Evolutionary conservation across 2,329 filamentous ascomycete genomes (phyloP).

Genomic region (Camptophora hylomeconis): DNA sequence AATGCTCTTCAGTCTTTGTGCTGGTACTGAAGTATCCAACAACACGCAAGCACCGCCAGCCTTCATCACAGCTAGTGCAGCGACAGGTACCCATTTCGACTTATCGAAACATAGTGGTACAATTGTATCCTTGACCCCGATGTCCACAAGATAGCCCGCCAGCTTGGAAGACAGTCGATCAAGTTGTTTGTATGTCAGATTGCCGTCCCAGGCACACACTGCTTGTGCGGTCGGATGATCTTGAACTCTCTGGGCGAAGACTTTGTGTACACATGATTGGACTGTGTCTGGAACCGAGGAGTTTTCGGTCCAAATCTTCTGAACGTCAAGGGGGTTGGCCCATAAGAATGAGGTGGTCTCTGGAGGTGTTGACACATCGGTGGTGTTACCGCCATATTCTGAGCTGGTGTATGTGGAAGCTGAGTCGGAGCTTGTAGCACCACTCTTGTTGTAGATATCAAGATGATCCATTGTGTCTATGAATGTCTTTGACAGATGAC

Average conservation of each 20-base stretch:
- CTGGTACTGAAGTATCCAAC: slow-evolving; percentile 26
- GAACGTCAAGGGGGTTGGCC: too few species aligned
- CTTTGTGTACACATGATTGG: slow-evolving; percentile 13
- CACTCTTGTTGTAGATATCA: too few species aligned
- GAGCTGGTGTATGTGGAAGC: too few species aligned
- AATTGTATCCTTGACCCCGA: slow-evolving; percentile 27
- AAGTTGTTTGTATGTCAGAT: slow-evolving; percentile 24
- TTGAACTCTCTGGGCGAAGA: slow-evolving; percentile 7
- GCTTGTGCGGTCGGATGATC: slow-evolving; percentile 13
- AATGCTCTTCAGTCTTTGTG: slow-evolving; percentile 21
- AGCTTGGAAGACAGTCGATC: slow-evolving; percentile 23
- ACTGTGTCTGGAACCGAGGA: too few species aligned
- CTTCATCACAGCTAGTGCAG: slow-evolving; percentile 27
- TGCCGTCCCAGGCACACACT: slow-evolving; percentile 28
- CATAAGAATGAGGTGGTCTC: too few species aligned
- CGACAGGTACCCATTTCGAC: slow-evolving; percentile 27
- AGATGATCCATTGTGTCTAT: too few species aligned
- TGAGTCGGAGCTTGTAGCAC: too few species aligned
- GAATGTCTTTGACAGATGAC: too few species aligned
- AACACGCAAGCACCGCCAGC: slow-evolving; percentile 28
- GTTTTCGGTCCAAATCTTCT: too few species aligned
- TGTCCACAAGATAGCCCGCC: slow-evolving; percentile 23
- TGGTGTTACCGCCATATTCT: too few species aligned
- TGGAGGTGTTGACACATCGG: too few species aligned
- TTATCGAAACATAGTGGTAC: slow-evolving; percentile 29